Base-by-base conservation (phyloP, 345 rosid species). In the Balakata baccata region DNA sequence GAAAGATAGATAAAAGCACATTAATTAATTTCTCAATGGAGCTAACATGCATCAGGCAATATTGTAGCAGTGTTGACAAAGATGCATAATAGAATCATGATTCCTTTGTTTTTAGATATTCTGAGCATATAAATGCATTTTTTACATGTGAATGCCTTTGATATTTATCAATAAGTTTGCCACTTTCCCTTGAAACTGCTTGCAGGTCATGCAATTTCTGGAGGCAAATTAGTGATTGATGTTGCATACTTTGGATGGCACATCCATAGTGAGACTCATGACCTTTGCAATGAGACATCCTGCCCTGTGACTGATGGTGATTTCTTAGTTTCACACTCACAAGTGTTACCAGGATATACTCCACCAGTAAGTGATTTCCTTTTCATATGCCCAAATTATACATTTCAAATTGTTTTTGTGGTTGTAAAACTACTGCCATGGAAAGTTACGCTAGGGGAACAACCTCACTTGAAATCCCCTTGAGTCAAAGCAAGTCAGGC, bases 161-260 rank as follows among this genome's bases (percentile, higher is more conserved):
- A n/a, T 54, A n/a, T 54, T 54, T 22, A 54, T 6, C 16, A 43
- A 18, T 53, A 20, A 4, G 34, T 39, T 63, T 18, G 49, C 6
- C 50, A 18, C 25, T 64, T 64, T 38, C 11, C 66, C 12, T 38
- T 43, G 50, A 37, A 39, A 25, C 11, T 57, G 29, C 74, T 54
- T 59, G 39, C 82, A 87, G 99, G 64, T 43, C 68, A 82, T 43
- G 77, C 52, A 51, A 87, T 95, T 25, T 68, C 87, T 7, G 87
- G 88, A 43, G 99, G 99, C 10, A 86, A 92, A 76, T 51, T 95
- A 83, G 87, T 76, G 75, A 90, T 95, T 10, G 94, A 89, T 47
- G 99, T 95, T 56, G 82, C 96, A 6, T 95, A 89, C 89, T 92
- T 95, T 68, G 94, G 96, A 72, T 87, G 87, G 87, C 92, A 84